Percentiles rank a stretch among this genome's conserved stretches.
These are phyloP conservation scores for Blakeslea trispora DNA, from an alignment of 371 early-diverging fungal species.

Conservation along the genomic window DNA sequence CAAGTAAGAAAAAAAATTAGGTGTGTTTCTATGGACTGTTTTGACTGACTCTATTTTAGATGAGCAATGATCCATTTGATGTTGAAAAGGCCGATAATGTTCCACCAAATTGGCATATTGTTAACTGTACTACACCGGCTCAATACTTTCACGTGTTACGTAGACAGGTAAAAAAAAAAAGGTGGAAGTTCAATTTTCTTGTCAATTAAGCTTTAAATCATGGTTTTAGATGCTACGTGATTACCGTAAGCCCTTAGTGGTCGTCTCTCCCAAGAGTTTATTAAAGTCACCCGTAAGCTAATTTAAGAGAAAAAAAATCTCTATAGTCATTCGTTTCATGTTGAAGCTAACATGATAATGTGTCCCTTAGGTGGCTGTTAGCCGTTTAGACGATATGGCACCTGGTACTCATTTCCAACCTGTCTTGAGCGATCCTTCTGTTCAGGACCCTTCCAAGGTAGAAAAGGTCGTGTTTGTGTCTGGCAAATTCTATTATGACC, in stretches of 20 bases:
- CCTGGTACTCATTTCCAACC: constrained; percentile 85
- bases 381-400: constrained; percentile 79
- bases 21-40: background rate
- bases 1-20: constrained; percentile 59
- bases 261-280: constrained; percentile 86
- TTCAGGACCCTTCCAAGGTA: constrained; percentile 43
- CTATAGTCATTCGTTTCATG: too few species aligned
- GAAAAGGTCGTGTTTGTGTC: constrained; percentile 82
- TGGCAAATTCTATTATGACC: constrained; percentile 92
- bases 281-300: constrained; percentile 55
- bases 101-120: constrained; percentile 92
- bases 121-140: constrained; percentile 92
- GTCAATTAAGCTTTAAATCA: too few species aligned
- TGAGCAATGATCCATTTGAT: constrained; percentile 80
- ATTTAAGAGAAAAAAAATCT: too few species aligned
- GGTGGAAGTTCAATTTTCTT: too few species aligned
- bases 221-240: constrained; percentile 74
- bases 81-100: constrained; percentile 47
- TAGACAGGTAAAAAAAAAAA: constrained; percentile 68
- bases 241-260: constrained; percentile 92
- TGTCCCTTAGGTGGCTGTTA: constrained; percentile 59
- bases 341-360: too few species aligned
- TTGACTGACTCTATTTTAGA: constrained; percentile 35
- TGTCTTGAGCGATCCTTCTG: constrained; percentile 66
- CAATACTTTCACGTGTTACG: constrained; percentile 96